Conservation (phyloP, 768 basidiomycete genomes). For the Xerocomellus dryophilus region DNA sequence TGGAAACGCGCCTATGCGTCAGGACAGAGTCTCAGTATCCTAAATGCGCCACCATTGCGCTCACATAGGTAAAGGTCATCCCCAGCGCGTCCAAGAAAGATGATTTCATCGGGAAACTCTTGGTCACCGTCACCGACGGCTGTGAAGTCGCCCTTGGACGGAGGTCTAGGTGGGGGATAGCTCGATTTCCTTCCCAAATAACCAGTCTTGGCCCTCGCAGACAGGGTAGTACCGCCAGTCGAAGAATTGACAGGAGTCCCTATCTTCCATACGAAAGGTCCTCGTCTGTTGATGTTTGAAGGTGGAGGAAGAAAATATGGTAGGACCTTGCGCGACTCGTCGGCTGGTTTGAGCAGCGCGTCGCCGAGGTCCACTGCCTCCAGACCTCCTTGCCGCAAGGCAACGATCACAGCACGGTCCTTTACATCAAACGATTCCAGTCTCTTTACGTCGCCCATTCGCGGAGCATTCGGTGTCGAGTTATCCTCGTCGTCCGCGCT, state of each 20-base stretch:
- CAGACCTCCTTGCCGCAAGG: conserved; percentile 82
- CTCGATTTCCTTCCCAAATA: conserved; percentile 50
- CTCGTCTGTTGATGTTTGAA: conserved; percentile 63
- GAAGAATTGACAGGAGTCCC: conserved; percentile 61
- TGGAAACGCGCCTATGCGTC: conserved; percentile 15
- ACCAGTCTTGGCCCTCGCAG: conserved; percentile 40
- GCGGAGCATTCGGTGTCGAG: conserved; percentile 34
- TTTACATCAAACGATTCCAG: conserved; percentile 79
- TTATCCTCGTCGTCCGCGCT: conserved; percentile 58
- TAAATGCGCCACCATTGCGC: conserved; percentile 66
- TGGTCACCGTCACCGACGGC: conserved; percentile 47
- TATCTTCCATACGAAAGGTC: conserved; percentile 80
- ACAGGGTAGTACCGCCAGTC: conserved; percentile 37
- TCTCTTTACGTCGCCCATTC: conserved; percentile 80
- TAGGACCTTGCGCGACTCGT: conserved; percentile 69
- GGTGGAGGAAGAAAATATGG: conserved; percentile 66
- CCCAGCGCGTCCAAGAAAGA: conserved; percentile 74
- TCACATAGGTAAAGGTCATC: conserved; percentile 83
- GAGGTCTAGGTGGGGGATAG: conserved; percentile 45
- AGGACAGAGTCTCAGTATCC: conserved; percentile 69
- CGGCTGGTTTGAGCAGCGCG: conserved; percentile 74
- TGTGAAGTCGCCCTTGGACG: conserved; percentile 50
- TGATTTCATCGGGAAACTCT: conserved; percentile 63
- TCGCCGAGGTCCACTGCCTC: conserved; percentile 80
- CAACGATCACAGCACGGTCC: conserved; percentile 74